Base-by-base conservation (phyloP, 2,329 filamentous ascomycete genomes). In the Exophiala sideris region DNA sequence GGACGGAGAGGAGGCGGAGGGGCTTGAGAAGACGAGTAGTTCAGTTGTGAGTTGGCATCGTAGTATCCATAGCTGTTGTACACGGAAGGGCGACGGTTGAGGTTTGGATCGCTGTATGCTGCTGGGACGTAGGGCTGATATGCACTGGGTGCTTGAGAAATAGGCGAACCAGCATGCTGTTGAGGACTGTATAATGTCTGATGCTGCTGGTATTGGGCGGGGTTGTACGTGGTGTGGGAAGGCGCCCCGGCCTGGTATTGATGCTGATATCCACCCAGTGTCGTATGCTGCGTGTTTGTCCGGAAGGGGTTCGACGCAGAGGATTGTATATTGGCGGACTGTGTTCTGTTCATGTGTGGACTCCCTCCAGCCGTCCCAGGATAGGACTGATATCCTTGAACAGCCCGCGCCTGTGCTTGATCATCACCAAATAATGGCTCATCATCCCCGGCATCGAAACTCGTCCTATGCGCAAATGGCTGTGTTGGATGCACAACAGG, bases 361-460 rank as follows among this genome's bases (percentile, higher is more conserved):
- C 45, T 58, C 21, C 46, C 48, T 35, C 50, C 51, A 11, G 48
- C 5, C 16, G 48, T 33, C 16, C 33, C 33, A 38, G 41, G 29
- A 18, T 60, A 57, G 8, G 54, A 36, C 16, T 52, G 47, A 34
- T 55, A 56, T 54, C 52, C 40, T 33, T 57, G 54, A n/a, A 29
- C 45, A 21, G 38, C 39, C 32, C 48, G 54, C 48, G 14, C 32
- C 21, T 49, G 54, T 38, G 63, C 62, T 42, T 65, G 61, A 29
- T 62, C 62, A 40, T 63, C 62, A 8, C 73, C 70, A 53, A 74
- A 72, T 51, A 84, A 82, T 45, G 75, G 72, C 45, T 78, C 75
- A 68, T 92, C 88, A 69, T 94, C 89, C 60, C 86, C 88, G 62
- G 79, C 83, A 69, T 90, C 85, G 74, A 89, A 91, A 74, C 87